Conservation (phyloP, 306 rosid genomes). For the Adenanthera pavonina region DNA sequence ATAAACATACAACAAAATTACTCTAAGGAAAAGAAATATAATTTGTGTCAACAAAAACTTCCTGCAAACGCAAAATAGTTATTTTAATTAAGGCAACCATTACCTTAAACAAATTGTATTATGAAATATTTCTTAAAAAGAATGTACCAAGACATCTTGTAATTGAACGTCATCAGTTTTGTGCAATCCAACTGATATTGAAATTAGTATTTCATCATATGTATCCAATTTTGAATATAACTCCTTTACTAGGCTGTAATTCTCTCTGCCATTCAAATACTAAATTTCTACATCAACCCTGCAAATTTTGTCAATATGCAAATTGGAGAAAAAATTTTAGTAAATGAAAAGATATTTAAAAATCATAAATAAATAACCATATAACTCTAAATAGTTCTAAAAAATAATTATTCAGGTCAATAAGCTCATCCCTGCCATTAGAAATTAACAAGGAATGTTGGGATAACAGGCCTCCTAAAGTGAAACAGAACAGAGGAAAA, state of each 20-base stretch:
- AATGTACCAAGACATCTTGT: neutral
- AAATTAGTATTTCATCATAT: neutral
- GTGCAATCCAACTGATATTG: neutral
- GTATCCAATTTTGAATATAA: neutral
- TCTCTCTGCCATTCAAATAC: neutral
- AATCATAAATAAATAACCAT: neutral
- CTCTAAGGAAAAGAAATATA: neutral
- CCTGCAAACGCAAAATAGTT: neutral
- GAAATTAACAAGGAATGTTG: neutral
- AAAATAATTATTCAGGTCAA: neutral
- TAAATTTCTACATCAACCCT: neutral
- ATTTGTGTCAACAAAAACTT: neutral
- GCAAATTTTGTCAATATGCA: neutral
- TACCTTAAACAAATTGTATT: neutral
- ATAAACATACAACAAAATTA: no score
- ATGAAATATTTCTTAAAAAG: neutral
- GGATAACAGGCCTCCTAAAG: slow-evolving; percentile 9
- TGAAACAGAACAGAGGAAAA: slow-evolving; percentile 29
- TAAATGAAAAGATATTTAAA: neutral
- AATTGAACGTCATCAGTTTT: neutral
- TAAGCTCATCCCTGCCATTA: neutral
- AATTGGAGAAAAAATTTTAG: neutral
- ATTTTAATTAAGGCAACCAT: neutral
- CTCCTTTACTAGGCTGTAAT: neutral
- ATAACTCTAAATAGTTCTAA: neutral